Percentiles rank a stretch among this genome's conserved stretches.
phyloP scores from a whole-genome alignment of 352 stramenopile genomes.

The Globisporangium camurandrum region DNA sequence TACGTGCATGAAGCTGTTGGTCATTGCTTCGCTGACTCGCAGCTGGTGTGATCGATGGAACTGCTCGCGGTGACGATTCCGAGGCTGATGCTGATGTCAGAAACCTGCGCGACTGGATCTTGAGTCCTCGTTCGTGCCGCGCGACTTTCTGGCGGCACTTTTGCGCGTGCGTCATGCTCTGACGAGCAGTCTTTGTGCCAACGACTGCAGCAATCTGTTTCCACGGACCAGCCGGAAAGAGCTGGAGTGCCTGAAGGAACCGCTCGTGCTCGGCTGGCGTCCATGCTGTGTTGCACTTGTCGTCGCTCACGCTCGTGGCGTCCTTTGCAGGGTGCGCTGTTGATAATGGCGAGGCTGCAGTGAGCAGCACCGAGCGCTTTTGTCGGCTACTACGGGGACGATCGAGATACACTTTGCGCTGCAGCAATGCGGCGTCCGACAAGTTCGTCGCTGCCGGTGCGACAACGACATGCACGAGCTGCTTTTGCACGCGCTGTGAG shows the following conservation, averaged over 20 bases:
- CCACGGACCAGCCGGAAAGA: conserved; percentile 25
- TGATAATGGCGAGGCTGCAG: conserved; percentile 7
- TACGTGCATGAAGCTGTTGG: background rate
- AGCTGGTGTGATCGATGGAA: too few species aligned
- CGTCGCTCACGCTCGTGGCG: background rate
- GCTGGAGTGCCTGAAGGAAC: conserved; percentile 23
- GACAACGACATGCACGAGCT: conserved; percentile 4
- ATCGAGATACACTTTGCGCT: too few species aligned
- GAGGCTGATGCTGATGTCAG: too few species aligned
- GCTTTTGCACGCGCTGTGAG: conserved; percentile 19
- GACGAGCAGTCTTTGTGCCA: conserved; percentile 16
- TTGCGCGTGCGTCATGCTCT: conserved; percentile 73
- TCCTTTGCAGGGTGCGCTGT: background rate
- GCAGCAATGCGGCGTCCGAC: background rate
- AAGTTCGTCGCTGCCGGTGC: background rate
- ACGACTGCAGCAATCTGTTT: conserved; percentile 26
- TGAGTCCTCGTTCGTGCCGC: conserved; percentile 30
- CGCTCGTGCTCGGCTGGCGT: conserved; percentile 23
- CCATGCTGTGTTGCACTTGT: conserved; percentile 21
- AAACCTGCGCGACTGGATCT: conserved; percentile 4
- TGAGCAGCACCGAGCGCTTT: too few species aligned
- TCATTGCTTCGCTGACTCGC: too few species aligned
- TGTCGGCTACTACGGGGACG: too few species aligned
- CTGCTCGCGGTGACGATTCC: too few species aligned
- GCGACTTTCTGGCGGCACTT: conserved; percentile 80